These are phyloP conservation scores for Sinapis alba DNA, from an alignment of 441 rosid genomes.

Conservation along the genomic window DNA sequence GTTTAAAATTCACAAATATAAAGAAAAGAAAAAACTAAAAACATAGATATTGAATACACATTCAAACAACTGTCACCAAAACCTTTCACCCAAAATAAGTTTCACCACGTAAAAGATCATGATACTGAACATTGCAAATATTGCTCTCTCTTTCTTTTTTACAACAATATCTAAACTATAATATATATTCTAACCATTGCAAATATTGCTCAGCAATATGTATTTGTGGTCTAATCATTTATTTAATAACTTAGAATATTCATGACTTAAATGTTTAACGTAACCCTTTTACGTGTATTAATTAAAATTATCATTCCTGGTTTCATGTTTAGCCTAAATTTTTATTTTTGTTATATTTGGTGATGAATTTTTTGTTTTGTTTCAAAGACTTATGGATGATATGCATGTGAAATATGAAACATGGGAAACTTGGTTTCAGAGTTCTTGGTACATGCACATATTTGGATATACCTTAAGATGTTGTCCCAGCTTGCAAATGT, in stretches of 20 bases:
- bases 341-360: background rate
- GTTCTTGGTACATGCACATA: conserved; percentile 25
- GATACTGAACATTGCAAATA: background rate
- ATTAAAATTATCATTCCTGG: background rate
- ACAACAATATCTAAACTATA: too few species aligned
- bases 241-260: background rate
- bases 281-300: background rate
- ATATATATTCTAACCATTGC: too few species aligned
- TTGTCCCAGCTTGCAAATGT: conserved; percentile 5
- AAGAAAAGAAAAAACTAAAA: too few species aligned
- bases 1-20: too few species aligned
- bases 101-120: too few species aligned
- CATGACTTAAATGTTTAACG: background rate
- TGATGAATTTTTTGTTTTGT: background rate
- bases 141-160: too few species aligned
- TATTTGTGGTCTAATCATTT: background rate
- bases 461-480: conserved; percentile 19
- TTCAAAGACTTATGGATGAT: background rate
- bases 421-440: conserved; percentile 25
- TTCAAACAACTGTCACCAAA: too few species aligned
- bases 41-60: too few species aligned
- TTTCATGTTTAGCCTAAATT: background rate
- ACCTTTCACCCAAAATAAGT: too few species aligned
- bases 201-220: background rate
- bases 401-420: conserved; percentile 23